These are phyloP conservation scores for Grosmannia clavigera DNA, from an alignment of 2,329 filamentous ascomycete species.

Conservation along the genomic window DNA sequence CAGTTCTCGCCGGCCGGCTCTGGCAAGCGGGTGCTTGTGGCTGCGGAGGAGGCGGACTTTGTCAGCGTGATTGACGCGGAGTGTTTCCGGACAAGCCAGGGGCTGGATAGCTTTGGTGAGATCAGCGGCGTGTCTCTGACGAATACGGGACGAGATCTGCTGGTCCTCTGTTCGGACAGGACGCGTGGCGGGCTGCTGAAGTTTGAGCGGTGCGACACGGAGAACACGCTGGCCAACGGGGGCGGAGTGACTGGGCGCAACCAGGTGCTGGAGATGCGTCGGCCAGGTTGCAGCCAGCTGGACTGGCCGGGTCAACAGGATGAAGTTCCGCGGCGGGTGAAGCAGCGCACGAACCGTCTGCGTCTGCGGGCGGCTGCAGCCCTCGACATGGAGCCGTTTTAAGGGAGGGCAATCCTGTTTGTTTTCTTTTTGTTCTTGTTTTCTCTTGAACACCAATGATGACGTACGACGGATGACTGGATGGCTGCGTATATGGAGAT, in stretches of 20 bases:
- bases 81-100: constrained; percentile 53
- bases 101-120: constrained; percentile 63
- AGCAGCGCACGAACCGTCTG: background rate
- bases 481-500: background rate
- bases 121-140: constrained; percentile 57
- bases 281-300: background rate
- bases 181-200: constrained; percentile 55
- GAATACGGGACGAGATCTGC: constrained; percentile 54
- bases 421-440: background rate
- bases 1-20: constrained; percentile 61
- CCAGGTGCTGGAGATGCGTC: background rate
- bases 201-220: constrained; percentile 37
- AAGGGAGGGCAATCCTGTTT: background rate
- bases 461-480: background rate
- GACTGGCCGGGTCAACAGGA: constrained; percentile 6
- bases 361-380: background rate
- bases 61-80: constrained; percentile 58
- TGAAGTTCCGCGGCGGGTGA: background rate
- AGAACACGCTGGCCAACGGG: constrained; percentile 20
- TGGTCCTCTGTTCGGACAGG: constrained; percentile 53
- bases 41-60: constrained; percentile 64
- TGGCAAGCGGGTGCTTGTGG: constrained; percentile 53
- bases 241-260: background rate
- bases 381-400: constrained; percentile 1
- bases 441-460: background rate